Evolutionary conservation across 2,329 filamentous ascomycete species (phyloP).

Genomic region (Thelonectria rubi): DNA sequence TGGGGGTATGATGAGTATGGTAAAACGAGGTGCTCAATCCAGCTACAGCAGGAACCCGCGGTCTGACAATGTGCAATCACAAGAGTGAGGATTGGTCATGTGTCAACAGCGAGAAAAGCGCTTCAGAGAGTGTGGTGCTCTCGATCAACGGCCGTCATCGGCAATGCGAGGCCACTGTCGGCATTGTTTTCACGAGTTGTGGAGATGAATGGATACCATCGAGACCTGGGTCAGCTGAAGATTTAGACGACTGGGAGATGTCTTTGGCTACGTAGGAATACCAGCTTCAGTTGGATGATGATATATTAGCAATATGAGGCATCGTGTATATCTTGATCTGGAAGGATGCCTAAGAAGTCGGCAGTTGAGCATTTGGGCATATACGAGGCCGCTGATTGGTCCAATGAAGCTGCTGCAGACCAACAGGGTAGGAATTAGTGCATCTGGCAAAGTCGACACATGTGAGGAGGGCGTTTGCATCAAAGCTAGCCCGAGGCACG

Average conservation of each 20-base stretch:
- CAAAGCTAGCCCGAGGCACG: no score
- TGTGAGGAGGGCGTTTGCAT: no score
- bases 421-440: not conserved
- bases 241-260: not conserved
- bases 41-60: no score
- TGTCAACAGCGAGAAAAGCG: not conserved
- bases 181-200: not conserved
- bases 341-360: no score
- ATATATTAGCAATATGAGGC: no score
- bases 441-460: not conserved
- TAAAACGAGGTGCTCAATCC: no score
- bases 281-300: no score
- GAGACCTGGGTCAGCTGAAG: not conserved
- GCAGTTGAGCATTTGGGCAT: not conserved
- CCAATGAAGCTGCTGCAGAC: not conserved
- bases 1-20: no score
- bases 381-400: not conserved
- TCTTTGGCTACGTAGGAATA: no score
- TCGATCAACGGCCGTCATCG: constrained; percentile 9
- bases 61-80: no score
- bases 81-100: no score
- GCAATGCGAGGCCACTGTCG: not conserved
- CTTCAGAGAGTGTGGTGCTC: not conserved
- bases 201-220: constrained; percentile 9
- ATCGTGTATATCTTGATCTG: no score